Evolutionary conservation across 2,329 filamentous ascomycete genomes (phyloP).

Genomic region (Venturia aucupariae): DNA sequence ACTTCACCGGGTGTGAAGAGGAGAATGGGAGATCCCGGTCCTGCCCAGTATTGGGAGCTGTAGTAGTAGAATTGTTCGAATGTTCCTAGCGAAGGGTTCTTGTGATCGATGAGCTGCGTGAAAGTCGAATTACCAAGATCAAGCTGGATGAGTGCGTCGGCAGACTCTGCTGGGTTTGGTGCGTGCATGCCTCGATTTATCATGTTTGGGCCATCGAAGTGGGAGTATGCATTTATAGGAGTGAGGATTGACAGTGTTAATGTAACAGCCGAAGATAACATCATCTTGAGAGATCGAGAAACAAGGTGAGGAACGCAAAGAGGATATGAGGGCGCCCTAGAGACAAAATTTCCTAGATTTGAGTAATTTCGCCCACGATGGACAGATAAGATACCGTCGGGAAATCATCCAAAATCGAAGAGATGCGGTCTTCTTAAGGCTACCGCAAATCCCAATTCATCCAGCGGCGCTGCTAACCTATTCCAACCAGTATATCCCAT

Average conservation of each 20-base stretch:
- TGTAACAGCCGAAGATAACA: not conserved
- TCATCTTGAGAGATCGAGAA: not conserved
- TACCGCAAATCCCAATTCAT: not conserved
- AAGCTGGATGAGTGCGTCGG: not conserved
- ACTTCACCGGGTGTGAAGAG: conserved; percentile 46
- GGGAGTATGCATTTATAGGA: not conserved
- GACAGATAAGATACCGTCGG: not conserved
- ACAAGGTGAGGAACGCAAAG: not conserved
- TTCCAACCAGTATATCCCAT: not conserved
- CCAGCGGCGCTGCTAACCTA: not conserved
- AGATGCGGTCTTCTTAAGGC: not conserved
- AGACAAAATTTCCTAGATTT: not conserved
- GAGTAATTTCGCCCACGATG: not conserved
- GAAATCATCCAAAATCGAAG: not conserved
- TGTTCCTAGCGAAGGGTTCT: conserved; percentile 44
- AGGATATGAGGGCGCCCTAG: not conserved
- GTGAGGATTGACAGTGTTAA: not conserved
- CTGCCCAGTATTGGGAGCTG: conserved; percentile 42
- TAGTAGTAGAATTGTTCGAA: conserved; percentile 48
- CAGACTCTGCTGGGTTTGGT: not conserved
- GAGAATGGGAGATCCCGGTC: conserved; percentile 46
- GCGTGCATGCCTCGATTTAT: conserved; percentile 1
- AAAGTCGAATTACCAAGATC: conserved; percentile 28
- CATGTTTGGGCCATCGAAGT: not conserved
- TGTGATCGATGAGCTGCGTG: conserved; percentile 50